These are phyloP conservation scores for Mycena galericulata DNA, from an alignment of 768 basidiomycete species.

Conservation along the genomic window DNA sequence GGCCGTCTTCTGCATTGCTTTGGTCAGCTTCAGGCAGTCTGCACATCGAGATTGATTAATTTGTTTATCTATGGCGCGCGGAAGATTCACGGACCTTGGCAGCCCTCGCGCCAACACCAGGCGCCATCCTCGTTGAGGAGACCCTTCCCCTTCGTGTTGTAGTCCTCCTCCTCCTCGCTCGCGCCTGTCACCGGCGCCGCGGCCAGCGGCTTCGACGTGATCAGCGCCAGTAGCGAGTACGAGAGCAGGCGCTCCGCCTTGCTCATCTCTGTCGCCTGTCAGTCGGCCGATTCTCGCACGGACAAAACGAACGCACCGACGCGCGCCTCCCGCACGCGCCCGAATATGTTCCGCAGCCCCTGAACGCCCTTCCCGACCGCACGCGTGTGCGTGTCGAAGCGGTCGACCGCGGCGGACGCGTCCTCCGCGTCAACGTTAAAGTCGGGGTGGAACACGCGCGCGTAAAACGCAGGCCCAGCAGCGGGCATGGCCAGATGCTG, in stretches of 20 bases:
- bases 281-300: neutral
- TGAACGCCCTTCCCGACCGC: conserved; percentile 80
- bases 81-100: conserved; percentile 69
- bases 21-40: conserved; percentile 86
- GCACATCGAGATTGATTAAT: neutral
- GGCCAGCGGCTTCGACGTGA: conserved; percentile 74
- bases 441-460: conserved; percentile 84
- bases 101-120: conserved; percentile 90
- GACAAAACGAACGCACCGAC: conserved; percentile 60
- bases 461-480: conserved; percentile 82
- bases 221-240: conserved; percentile 78
- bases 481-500: conserved; percentile 70
- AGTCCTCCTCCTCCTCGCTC: conserved; percentile 61
- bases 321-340: conserved; percentile 71
- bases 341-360: conserved; percentile 71
- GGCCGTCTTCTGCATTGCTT: conserved; percentile 79
- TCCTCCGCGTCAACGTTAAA: conserved; percentile 87
- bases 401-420: conserved; percentile 65
- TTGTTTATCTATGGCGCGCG: neutral
- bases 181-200: conserved; percentile 60
- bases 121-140: conserved; percentile 78
- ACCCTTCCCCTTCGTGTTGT: conserved; percentile 59
- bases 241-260: conserved; percentile 80
- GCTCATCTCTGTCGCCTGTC: conserved; percentile 75
- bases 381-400: conserved; percentile 74